Evolutionary conservation across 2,329 filamentous ascomycete species (phyloP).

Genomic region (Juglanconis oblonga): DNA sequence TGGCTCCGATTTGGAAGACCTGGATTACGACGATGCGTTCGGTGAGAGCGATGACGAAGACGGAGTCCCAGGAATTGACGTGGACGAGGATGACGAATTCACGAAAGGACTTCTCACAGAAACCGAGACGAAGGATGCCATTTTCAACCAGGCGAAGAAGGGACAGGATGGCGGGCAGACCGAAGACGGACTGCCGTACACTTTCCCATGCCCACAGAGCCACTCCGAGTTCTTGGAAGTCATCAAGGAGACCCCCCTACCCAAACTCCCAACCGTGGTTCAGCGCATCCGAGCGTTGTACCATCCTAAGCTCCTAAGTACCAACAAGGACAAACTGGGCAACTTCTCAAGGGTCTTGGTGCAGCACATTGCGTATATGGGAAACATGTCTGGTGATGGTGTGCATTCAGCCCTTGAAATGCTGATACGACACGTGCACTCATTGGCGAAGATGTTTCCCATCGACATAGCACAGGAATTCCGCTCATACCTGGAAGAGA

Average conservation of each 20-base stretch:
- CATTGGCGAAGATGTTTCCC: conserved; percentile 81
- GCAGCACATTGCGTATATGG: conserved; percentile 55
- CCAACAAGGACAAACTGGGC: conserved; percentile 80
- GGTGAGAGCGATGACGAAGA: conserved; percentile 43
- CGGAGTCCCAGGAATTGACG: conserved; percentile 32
- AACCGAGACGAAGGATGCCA: conserved; percentile 51
- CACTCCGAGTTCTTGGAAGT: conserved; percentile 72
- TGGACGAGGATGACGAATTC: conserved; percentile 65
- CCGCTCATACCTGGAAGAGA: conserved; percentile 65
- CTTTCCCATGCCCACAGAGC: conserved; percentile 78
- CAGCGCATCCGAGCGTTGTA: conserved; percentile 91
- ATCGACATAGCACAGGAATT: conserved; percentile 75
- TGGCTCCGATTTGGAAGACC: conserved; percentile 63
- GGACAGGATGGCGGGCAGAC: conserved; percentile 38
- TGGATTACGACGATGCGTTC: conserved; percentile 51
- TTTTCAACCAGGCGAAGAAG: conserved; percentile 47
- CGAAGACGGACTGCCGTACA: conserved; percentile 68
- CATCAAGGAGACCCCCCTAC: conserved; percentile 56
- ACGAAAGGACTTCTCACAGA: conserved; percentile 64
- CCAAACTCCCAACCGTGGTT: conserved; percentile 73
- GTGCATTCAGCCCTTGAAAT: conserved; percentile 72
- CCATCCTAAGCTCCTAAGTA: conserved; percentile 78
- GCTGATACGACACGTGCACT: conserved; percentile 86
- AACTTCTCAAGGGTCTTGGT: conserved; percentile 66
- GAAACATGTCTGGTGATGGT: conserved; percentile 39